Evolutionary conservation across 441 rosid species (phyloP).

Genomic region (Syzygium syzygioides): DNA sequence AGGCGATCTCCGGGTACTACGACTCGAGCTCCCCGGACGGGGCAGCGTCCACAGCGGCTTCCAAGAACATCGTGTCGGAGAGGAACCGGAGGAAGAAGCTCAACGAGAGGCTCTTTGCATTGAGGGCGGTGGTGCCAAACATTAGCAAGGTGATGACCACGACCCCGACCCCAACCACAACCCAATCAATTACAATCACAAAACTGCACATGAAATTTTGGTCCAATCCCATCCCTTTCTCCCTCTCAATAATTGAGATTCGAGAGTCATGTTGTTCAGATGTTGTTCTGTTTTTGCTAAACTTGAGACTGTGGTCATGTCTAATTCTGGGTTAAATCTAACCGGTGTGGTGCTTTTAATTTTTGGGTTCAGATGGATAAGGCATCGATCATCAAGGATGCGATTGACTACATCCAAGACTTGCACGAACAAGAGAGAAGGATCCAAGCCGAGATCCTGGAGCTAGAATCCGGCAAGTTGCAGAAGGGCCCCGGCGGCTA

Average conservation of each 20-base stretch:
- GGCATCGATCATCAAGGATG: slow-evolving; percentile 94
- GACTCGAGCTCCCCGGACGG: slow-evolving; percentile 16
- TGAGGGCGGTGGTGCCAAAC: slow-evolving; percentile 10
- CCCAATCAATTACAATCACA: background rate
- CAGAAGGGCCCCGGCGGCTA: slow-evolving; percentile 21
- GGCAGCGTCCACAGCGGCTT: background rate
- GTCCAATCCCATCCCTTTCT: background rate
- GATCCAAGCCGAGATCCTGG: slow-evolving; percentile 60
- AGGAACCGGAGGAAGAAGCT: slow-evolving; percentile 15
- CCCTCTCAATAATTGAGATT: background rate
- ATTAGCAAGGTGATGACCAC: background rate
- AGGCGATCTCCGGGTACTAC: slow-evolving; percentile 48
- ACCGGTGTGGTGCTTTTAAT: background rate
- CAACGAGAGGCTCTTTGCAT: slow-evolving; percentile 12
- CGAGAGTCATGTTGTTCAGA: background rate
- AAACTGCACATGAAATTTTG: background rate
- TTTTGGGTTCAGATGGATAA: slow-evolving; percentile 69
- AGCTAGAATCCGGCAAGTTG: slow-evolving; percentile 53
- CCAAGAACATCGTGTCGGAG: slow-evolving; percentile 14
- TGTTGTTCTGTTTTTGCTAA: background rate
- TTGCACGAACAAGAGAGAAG: slow-evolving; percentile 70
- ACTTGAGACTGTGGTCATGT: background rate
- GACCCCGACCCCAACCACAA: too few species aligned
- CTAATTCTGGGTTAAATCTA: background rate
- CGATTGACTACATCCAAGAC: slow-evolving; percentile 79